Evolutionary conservation across 371 early-diverging fungal species (phyloP).

Genomic region (Actinomortierella wolfii): DNA sequence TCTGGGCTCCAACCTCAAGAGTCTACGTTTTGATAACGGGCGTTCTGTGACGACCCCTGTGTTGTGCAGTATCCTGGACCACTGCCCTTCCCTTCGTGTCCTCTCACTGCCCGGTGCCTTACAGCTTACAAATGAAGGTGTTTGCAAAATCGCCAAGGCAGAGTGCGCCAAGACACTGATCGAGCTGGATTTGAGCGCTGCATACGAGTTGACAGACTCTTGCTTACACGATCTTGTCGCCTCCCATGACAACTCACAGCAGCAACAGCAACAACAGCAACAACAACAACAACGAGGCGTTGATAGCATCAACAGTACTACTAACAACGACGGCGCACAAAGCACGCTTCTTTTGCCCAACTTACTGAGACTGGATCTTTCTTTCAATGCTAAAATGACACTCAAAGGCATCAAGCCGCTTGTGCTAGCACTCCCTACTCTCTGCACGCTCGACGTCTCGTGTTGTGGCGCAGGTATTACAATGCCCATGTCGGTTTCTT

Average conservation of each 20-base stretch:
- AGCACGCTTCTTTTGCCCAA: conserved; percentile 16
- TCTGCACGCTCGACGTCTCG: conserved; percentile 37
- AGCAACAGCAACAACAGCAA: no score
- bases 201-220: conserved; percentile 21
- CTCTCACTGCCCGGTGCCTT: conserved; percentile 34
- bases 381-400: conserved; percentile 36
- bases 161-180: conserved; percentile 22
- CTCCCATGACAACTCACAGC: no score
- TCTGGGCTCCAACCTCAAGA: conserved; percentile 17
- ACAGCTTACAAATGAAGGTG: conserved; percentile 22
- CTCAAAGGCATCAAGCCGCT: conserved; percentile 32
- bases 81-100: conserved; percentile 19
- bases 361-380: conserved; percentile 32
- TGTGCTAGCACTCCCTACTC: conserved; percentile 30
- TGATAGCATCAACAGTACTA: no score
- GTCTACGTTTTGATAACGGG: conserved; percentile 22
- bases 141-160: conserved; percentile 13
- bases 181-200: conserved; percentile 35
- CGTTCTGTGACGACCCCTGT: conserved; percentile 24
- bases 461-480: conserved; percentile 42
- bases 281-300: no score
- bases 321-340: neutral
- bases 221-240: conserved; percentile 6
- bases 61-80: conserved; percentile 11
- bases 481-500: neutral